A percentile compares a stretch with the other conserved stretches of the same genome.
These are phyloP conservation scores for Colletotrichum camelliae DNA, from an alignment of 2,329 filamentous ascomycete genomes.

Conservation along the genomic window DNA sequence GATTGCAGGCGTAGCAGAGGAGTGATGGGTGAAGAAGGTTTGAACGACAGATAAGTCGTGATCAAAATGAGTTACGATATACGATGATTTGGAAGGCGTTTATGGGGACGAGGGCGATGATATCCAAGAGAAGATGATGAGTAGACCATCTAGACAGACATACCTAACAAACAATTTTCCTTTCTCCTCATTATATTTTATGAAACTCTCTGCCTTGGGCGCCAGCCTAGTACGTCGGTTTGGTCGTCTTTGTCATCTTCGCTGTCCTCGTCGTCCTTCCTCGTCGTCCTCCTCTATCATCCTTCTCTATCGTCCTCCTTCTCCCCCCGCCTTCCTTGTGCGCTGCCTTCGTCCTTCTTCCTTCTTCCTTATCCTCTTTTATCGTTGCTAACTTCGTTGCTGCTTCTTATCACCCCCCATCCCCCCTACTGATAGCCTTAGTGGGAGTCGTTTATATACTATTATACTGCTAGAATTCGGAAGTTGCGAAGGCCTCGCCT, in stretches of 20 bases:
- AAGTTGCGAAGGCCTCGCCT: too few species aligned
- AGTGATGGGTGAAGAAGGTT: background rate
- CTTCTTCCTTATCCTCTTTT: background rate
- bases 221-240: background rate
- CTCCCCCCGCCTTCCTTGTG: background rate
- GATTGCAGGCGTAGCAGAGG: background rate
- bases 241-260: background rate
- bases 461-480: too few species aligned
- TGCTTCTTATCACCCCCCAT: too few species aligned
- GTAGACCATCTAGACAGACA: background rate
- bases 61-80: background rate
- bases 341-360: background rate
- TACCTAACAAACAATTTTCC: background rate
- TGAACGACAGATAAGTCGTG: background rate
- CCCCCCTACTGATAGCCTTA: too few species aligned
- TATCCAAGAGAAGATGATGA: background rate
- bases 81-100: background rate
- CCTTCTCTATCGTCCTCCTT: background rate
- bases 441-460: too few species aligned
- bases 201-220: background rate
- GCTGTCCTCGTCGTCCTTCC: background rate
- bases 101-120: background rate
- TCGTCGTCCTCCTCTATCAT: too few species aligned
- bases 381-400: too few species aligned
- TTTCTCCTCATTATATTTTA: background rate